Base-by-base conservation (phyloP, 495 filamentous ascomycete species). In the Parachaetomium inaequale region DNA sequence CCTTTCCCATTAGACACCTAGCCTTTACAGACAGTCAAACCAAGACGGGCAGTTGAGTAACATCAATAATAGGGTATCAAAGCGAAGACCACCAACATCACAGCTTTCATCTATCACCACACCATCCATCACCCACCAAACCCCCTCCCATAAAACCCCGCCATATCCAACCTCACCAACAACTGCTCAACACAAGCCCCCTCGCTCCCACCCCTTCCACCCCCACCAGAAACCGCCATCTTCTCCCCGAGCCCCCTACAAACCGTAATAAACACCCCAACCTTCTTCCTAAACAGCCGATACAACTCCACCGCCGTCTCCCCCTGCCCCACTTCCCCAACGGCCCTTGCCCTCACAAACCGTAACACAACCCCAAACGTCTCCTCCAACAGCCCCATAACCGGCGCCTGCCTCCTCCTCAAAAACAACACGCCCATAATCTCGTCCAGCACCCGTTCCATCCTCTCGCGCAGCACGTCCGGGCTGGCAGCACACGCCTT, bases 361-460 rank as follows among this genome's bases (percentile, higher is more conserved):
- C 78, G 74, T 15, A 98, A 75, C 29, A 96, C 84, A 0, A 85
- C 69, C 7, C 76, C 78, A 61, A 95, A 93, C 5, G 92, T 90
- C 14, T 88, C 86, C 56, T 96, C 91, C 0, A 98, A 75, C 0
- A 95, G 74, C 43, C 81, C 82, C 69, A 92, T 81, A 0, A 91
- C 85, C 0, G 88, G 85, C 31, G 83, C 78, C 68, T 93, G 90
- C 26, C 87, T 76, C 63, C 85, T 86, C 51, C 86, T 70, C 0
- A 96, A 79, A 19, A 97, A 78, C 0, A 94, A 77, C 1, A 84
- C 82, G 61, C 85, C 86, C 76, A 96, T 82, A 59, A 96, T 90
- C 32, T 82, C 78, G 66, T 96, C 90, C 2, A 98, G 81, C n/a
- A 87, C 81, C 10, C 79, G 72, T 68, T 93, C 89, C 63, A 96